Evolutionary conservation across 2,329 filamentous ascomycete genomes (phyloP).

Genomic region (Neophaeococcomyces mojaviensis): DNA sequence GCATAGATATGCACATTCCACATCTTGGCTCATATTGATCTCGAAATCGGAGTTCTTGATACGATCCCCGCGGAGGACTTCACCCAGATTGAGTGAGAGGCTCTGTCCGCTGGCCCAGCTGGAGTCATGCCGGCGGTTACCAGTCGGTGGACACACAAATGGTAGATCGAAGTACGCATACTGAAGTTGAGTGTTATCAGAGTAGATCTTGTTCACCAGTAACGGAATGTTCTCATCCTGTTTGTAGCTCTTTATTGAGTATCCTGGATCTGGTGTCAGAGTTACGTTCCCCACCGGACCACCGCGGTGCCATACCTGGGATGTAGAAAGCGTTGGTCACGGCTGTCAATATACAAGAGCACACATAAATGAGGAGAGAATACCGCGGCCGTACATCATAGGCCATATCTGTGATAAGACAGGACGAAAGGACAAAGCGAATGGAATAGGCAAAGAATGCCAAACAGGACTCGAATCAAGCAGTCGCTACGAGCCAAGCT

Average conservation of each 20-base stretch:
- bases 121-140: conserved; percentile 56
- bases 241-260: conserved; percentile 73
- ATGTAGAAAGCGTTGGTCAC: conserved; percentile 69
- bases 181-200: conserved; percentile 80
- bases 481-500: conserved; percentile 1
- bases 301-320: conserved; percentile 54
- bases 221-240: conserved; percentile 71
- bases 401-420: conserved; percentile 20
- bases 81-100: conserved; percentile 74
- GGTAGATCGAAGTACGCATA: conserved; percentile 85
- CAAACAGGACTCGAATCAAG: conserved; percentile 17
- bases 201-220: conserved; percentile 89
- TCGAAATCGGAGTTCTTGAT: conserved; percentile 81
- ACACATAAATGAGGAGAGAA: not conserved
- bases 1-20: conserved; percentile 66
- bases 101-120: conserved; percentile 68
- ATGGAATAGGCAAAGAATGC: conserved; percentile 50
- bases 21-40: conserved; percentile 67
- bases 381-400: conserved; percentile 18
- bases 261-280: conserved; percentile 47
- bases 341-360: conserved; percentile 36
- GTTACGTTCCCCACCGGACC: conserved; percentile 3
- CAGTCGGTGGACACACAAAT: conserved; percentile 75
- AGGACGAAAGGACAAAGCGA: conserved; percentile 29
- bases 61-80: conserved; percentile 78